Evolutionary conservation across 2,329 filamentous ascomycete genomes (phyloP), one percentile per base, ranked within the genome.

Genomic region (Calonectria hongkongensis): DNA sequence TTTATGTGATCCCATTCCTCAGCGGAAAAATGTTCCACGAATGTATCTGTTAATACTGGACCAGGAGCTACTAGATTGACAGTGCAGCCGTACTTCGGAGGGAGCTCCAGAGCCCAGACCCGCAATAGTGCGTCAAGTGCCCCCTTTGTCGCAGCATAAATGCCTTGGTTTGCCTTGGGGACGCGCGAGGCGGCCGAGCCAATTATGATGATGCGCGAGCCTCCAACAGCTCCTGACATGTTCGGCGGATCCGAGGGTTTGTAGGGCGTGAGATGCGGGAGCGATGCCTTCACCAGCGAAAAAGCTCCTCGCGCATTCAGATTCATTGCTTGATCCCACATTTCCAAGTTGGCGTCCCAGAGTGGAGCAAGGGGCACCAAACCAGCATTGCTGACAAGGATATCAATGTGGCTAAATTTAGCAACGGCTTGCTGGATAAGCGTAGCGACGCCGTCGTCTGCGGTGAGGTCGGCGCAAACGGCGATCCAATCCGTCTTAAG

Each of bases 161-260:
- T 45, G 9, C 68, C 68, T 3, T 70, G 62, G 16, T 25, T 66
- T 3, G 50, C 68, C 21, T 70, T 70, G 12, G 68, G 68, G 41
- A 66, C 68, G 50, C 68, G 62, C 4, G 68, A 70, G 36, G 68
- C 68, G 25, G 68, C 68, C 30, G 62, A 70, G 62, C 68, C 68
- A 33, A 70, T 63, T 21, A 70, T 66, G 16, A 70, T 43, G 50
- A 70, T 66, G 10, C 68, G 60, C 10, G 68, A 70, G 16, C 62
- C 62, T 25, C 62, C 68, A 50, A 70, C 16, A 12, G 50, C 68
- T 15, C 68, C 62, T 21, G 68, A 70, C 48, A 66, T 36, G 43
- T 50, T 66, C 16, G 60, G 68, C 21, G 68, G 68, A 15, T 60
- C 50, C 15, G 60, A 63, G 5, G 68, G 68, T 21, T 66, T 70